phyloP scores from a whole-genome alignment of 805 yeast genomes.

The Spathaspora passalidarum region DNA sequence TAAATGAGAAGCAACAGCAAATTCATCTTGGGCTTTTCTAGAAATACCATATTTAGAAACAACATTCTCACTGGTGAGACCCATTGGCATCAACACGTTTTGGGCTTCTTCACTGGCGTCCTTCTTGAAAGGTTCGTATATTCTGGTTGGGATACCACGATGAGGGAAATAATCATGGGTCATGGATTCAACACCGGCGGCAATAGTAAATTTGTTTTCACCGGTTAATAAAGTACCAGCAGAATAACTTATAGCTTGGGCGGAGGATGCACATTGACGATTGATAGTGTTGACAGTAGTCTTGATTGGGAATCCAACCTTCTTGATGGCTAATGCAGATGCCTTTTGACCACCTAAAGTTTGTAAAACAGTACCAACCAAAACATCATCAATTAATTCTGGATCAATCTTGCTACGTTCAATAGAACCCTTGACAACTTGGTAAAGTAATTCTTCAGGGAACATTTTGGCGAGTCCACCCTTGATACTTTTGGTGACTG shows the following conservation, averaged over 20 bases:
- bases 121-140: conserved; percentile 18
- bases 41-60: conserved; percentile 19
- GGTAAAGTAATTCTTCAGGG: conserved; percentile 33
- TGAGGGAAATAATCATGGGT: conserved; percentile 39
- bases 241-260: conserved; percentile 32
- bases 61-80: conserved; percentile 26
- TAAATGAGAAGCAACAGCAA: conserved; percentile 22
- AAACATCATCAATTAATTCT: conserved; percentile 28
- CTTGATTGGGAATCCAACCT: conserved; percentile 28
- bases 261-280: conserved; percentile 40
- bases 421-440: conserved; percentile 26
- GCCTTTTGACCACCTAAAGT: conserved; percentile 38
- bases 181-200: conserved; percentile 45
- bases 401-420: conserved; percentile 21
- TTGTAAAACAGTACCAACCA: conserved; percentile 37
- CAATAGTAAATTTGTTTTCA: conserved; percentile 29
- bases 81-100: conserved; percentile 30
- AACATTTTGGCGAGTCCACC: conserved; percentile 34
- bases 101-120: conserved; percentile 20
- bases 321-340: conserved; percentile 31
- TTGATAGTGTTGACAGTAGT: conserved; percentile 35
- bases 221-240: conserved; percentile 30
- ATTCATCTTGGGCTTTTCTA: conserved; percentile 23
- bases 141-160: conserved; percentile 33
- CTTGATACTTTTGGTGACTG: conserved; percentile 32